Evolutionary conservation across 257 asterid genomes (phyloP).

Genomic region (Leptodermis oblonga): DNA sequence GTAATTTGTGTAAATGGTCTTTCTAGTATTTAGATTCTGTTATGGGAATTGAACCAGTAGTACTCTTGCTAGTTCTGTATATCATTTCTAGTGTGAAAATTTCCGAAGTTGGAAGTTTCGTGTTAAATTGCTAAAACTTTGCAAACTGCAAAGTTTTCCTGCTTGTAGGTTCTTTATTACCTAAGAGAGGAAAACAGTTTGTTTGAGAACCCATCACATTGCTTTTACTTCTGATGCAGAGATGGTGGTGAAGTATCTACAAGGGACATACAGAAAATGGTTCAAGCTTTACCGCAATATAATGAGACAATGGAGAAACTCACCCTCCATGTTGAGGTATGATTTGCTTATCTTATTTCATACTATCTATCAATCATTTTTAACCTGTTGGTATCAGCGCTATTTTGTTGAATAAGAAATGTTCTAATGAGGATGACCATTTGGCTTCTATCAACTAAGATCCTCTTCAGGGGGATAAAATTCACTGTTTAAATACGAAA

Average conservation of each 20-base stretch:
- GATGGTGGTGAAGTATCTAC: conserved; percentile 89
- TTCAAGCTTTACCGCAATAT: conserved; percentile 92
- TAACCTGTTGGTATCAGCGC: background rate
- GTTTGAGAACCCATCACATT: background rate
- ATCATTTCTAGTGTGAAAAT: background rate
- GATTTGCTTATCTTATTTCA: conserved; percentile 21
- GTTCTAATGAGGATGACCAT: background rate
- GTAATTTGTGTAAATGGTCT: background rate
- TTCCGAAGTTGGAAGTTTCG: background rate
- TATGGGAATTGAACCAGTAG: background rate
- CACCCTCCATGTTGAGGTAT: conserved; percentile 87
- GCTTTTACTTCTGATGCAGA: conserved; percentile 39
- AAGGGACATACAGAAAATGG: conserved; percentile 95
- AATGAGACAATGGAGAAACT: conserved; percentile 93
- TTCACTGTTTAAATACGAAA: conserved; percentile 1
- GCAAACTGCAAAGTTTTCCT: background rate
- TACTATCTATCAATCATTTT: background rate
- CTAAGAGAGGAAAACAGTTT: background rate
- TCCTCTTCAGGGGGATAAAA: background rate
- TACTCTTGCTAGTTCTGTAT: background rate
- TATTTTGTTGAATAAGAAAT: background rate
- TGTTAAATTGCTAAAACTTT: background rate
- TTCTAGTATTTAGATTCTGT: background rate
- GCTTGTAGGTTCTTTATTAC: background rate
- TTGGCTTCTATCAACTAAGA: background rate